Evolutionary conservation across 2,329 filamentous ascomycete genomes (phyloP).

Genomic region (Hysterium pulicare): DNA sequence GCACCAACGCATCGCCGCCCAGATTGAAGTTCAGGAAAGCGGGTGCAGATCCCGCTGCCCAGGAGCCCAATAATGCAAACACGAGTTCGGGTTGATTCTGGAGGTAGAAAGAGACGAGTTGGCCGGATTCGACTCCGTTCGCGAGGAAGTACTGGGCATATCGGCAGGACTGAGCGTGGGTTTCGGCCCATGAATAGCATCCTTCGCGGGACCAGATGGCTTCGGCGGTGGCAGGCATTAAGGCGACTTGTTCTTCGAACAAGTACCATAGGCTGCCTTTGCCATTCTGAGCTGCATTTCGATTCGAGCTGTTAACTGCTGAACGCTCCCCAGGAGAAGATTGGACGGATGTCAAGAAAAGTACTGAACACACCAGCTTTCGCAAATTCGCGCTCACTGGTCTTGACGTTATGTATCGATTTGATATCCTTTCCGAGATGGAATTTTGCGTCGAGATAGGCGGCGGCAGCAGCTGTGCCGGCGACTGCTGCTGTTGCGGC

Average conservation of each 20-base stretch:
- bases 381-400: conserved; percentile 44
- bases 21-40: conserved; percentile 72
- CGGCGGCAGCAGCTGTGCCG: conserved; percentile 42
- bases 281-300: too few species aligned
- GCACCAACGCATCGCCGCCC: conserved; percentile 59
- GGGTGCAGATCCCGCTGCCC: conserved; percentile 64
- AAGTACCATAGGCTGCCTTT: conserved; percentile 61
- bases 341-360: too few species aligned
- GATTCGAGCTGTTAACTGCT: too few species aligned
- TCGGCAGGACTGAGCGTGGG: conserved; percentile 39
- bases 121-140: conserved; percentile 55
- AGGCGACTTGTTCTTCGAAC: conserved; percentile 56
- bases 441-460: conserved; percentile 68
- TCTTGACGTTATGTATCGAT: conserved; percentile 43
- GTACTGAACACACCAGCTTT: conserved; percentile 45
- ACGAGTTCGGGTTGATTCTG: conserved; percentile 66
- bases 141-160: conserved; percentile 35
- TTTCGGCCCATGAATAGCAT: conserved; percentile 40
- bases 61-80: conserved; percentile 62
- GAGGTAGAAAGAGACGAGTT: conserved; percentile 65
- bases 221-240: conserved; percentile 48
- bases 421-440: conserved; percentile 62
- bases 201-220: conserved; percentile 66
- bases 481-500: conserved; percentile 28
- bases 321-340: too few species aligned